Evolutionary conservation across 768 basidiomycete genomes (phyloP).

Genomic region (Sarcomyxa edulis): DNA sequence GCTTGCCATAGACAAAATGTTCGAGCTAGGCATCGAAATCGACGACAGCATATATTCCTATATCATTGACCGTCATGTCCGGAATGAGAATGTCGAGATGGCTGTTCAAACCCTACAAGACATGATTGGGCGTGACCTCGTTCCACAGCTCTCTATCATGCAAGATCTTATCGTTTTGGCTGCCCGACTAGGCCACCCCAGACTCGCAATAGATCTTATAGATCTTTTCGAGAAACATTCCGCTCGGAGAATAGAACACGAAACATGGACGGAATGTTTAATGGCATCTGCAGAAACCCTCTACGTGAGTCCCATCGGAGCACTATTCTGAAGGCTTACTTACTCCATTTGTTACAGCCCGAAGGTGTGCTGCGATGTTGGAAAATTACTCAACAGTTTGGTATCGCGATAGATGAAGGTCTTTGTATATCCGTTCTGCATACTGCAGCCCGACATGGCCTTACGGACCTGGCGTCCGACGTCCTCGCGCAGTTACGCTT

Average conservation of each 20-base stretch:
- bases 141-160: constrained; percentile 43
- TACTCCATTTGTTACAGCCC: constrained; percentile 31
- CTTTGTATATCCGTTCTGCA: constrained; percentile 63
- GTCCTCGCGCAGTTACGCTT: constrained; percentile 52
- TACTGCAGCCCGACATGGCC: constrained; percentile 69
- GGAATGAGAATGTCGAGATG: constrained; percentile 54
- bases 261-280: constrained; percentile 66
- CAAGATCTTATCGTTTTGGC: constrained; percentile 50
- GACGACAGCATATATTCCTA: constrained; percentile 47
- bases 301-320: constrained; percentile 57
- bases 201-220: constrained; percentile 71
- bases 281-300: constrained; percentile 55
- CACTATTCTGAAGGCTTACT: no score
- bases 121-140: constrained; percentile 47
- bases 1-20: constrained; percentile 53
- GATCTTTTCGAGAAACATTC: constrained; percentile 52
- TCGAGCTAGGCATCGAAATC: constrained; percentile 39
- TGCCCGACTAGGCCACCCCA: constrained; percentile 47
- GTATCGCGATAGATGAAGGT: constrained; percentile 69
- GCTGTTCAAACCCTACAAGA: constrained; percentile 56
- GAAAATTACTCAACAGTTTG: constrained; percentile 48
- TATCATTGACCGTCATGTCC: constrained; percentile 43
- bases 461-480: constrained; percentile 62
- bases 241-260: constrained; percentile 44
- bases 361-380: constrained; percentile 65